Percentiles rank a stretch among this genome's conserved stretches.
These are phyloP conservation scores for Bryoglossum gracile DNA, from an alignment of 495 filamentous ascomycete genomes.

Conservation along the genomic window DNA sequence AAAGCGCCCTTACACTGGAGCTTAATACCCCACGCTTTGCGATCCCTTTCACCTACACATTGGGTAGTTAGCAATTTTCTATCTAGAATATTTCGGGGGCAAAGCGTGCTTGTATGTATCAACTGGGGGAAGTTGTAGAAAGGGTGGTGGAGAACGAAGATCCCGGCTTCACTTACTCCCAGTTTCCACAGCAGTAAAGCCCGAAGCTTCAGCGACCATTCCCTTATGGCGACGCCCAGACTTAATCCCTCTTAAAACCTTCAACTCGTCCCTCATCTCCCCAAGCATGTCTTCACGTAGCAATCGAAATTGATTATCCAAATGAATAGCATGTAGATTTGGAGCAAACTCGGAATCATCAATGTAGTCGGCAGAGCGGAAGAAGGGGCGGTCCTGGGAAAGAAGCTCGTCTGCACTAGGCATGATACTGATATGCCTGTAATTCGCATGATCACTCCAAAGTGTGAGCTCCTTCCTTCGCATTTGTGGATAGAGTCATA, in stretches of 20 bases:
- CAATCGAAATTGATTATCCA: conserved; percentile 76
- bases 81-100: too few relatives aligned
- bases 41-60: conserved; percentile 20
- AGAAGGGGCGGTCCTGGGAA: conserved; percentile 51
- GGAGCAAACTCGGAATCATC: conserved; percentile 20
- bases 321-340: conserved; percentile 33
- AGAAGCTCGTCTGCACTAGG: conserved; percentile 66
- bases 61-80: too few relatives aligned
- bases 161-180: too few relatives aligned
- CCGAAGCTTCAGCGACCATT: conserved; percentile 25
- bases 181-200: conserved; percentile 26
- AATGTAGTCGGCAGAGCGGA: conserved; percentile 40
- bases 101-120: too few relatives aligned
- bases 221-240: conserved; percentile 30
- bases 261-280: conserved; percentile 55
- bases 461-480: too few relatives aligned
- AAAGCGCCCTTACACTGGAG: conserved; percentile 41
- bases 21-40: conserved; percentile 33
- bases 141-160: too few relatives aligned
- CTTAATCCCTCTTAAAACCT: conserved; percentile 33
- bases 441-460: conserved; percentile 56
- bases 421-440: conserved; percentile 54
- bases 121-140: too few relatives aligned
- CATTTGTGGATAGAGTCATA: too few relatives aligned
- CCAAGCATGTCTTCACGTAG: conserved; percentile 68